Evolutionary conservation across 192 early-diverging fungal species (phyloP), one percentile per base, ranked within the genome.

Genomic region (Thamnidium elegans): DNA sequence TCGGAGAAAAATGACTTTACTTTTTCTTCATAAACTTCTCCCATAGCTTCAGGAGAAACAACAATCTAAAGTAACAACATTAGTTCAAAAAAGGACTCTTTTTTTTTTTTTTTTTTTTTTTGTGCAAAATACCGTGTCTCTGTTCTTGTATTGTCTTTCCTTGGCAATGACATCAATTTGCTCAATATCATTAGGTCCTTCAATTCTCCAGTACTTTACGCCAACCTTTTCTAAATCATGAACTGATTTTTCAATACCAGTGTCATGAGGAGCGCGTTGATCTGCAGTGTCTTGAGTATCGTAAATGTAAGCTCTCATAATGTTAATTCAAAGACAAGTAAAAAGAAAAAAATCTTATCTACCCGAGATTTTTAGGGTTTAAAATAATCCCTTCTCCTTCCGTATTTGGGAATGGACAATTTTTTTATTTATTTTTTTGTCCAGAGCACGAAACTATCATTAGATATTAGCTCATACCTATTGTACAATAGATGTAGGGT

Each of bases 1-100:
- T 96, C 96, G 30, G 84, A 81, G 71, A 92, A 97, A 67, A 98
- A 98, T 9, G 73, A 89, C 80, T 95, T 94, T 64, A 99, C 83
- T 76, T 94, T 97, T 31, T 84, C 87, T 55, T 97, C 95, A 73
- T 97, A 99, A n/a, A 73, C 42, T 66, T 88, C 86, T 44, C 89
- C 89, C 50, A 99, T 79, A 54, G 78, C 86, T 15, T 86, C 84
- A 44, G 84, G 87, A 55, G 92, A 90, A 52, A 96, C 90, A 43
- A 78, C 81, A 61, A 98, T 92, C 88, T 26, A 42, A 52, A 26
- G 26, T 26, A 26, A 26, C 26, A 26, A 26, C 26, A 3, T n/a
- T 1, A 4, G 13, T n/a, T n/a, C n/a, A n/a, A n/a, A n/a, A n/a
- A n/a, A n/a, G n/a, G n/a, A n/a, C n/a, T n/a, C n/a, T n/a, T n/a